Evolutionary conservation across 2,329 filamentous ascomycete genomes (phyloP), one percentile per base, ranked within the genome.

Genomic region (Raffaelea ambrosiae): DNA sequence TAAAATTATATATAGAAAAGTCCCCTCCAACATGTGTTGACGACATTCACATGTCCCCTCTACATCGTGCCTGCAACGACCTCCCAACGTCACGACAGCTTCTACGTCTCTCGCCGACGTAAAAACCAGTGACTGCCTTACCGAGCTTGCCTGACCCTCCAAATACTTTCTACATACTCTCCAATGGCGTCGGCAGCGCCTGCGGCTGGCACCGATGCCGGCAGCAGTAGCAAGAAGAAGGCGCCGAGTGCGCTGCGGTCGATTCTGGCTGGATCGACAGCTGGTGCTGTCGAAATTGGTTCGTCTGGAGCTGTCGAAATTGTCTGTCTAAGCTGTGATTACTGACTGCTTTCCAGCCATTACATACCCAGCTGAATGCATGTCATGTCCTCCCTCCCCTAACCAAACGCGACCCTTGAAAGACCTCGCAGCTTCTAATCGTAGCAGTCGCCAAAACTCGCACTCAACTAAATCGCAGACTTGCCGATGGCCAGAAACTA

Each of bases 261-360:
- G 51, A 87, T 97, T 58, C 74, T 97, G 58, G 93, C 93, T 48
- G 93, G 93, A 54, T 88, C 88, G 48, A 86, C 86, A n/a, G 93
- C 91, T 47, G 93, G 93, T 60, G 93, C 90, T 47, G 79, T 97
- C 55, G 91, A 98, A 70, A 97, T 97, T 65, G 81, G 86, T 90
- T 72, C 57, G 45, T 31, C 10, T 43, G 2, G 13, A 38, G n/a
- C n/a, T 38, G 13, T 38, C 16, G 16, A n/a, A 8, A 14, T 31
- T 38, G 42, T 48, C 4, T 26, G 21, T 39, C 23, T 38, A 22
- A 38, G 18, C n/a, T n/a, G 5, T 4, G 20, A 26, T 49, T 35
- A 57, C 62, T 63, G 53, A 64, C 59, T 10, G 16, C 10, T 18
- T 40, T 48, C 21, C 53, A 74, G 72, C 89, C 53, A 94, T 95